Base-by-base conservation (phyloP, 208 protist species). In the Herpetomonas tarakana region DNA sequence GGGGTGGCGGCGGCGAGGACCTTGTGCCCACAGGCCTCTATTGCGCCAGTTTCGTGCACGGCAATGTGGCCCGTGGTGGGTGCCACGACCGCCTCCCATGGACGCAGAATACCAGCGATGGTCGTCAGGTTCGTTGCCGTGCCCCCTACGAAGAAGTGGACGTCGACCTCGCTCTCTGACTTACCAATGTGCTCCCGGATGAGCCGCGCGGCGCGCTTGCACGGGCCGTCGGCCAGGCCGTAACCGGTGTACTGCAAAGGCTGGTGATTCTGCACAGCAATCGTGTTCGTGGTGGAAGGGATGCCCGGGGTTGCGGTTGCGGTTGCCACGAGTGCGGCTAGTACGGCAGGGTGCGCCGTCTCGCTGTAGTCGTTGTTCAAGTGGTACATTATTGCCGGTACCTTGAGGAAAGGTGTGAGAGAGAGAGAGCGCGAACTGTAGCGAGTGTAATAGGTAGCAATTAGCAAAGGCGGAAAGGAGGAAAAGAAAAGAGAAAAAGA, bases 1-100 rank as follows among this genome's bases (percentile, higher is more conserved):
- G 49, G 38, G 51, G 49, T 61, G 28, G 24, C 24, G n/a, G 25
- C 57, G n/a, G 67, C 61, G 52, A 71, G 45, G 16, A 84, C 67
- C 50, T 84, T 84, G 69, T 84, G 78, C n/a, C 78, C 78, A 14
- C 59, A 69, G 1, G 68, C 61, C 58, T 84, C 78, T 25, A 80
- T 77, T 3, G 69, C 70, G 21, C 78, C 78, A 0, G 78, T 74
- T 61, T 84, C 78, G 64, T 73, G 72, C 11, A 74, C 74, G 51
- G 60, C 67, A 49, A 84, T 65, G 64, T 84, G 78, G 45, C 78
- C 78, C 1, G 65, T 44, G 4, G 54, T 29, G 22, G 54, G 47
- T 0, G 65, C 60, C 24, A 84, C 57, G 29, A 84, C 78, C 18
- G 69, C 70, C 52, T 84, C 73, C 67, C 70, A 84, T 28, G 78